Base-by-base conservation (phyloP, 129 eudicot genomes). In the Chrysanthemum lavandulifolium region DNA sequence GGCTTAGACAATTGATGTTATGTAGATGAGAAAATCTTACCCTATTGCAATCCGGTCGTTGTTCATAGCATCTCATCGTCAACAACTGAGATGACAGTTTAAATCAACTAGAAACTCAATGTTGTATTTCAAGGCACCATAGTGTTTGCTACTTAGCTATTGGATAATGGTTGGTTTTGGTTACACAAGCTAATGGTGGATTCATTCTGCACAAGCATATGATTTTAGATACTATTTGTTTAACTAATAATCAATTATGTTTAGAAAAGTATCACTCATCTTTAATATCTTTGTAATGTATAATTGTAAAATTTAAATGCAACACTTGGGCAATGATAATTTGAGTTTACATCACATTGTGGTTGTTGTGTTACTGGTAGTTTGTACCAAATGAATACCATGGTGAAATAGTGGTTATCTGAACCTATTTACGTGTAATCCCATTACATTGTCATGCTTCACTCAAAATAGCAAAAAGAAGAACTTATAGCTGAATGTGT, bases 11-110 rank as follows among this genome's bases (percentile, higher is more conserved):
- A 33, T 40, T 48, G 53, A 16, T 49, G 40, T 65, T 53, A 51
- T 67, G 75, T 86, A 91, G 97, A 91, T 91, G 98, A 96, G 96
- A 53, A 90, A 81, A 10, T 86, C 96, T 9, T 89, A 21, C 79
- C 89, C 94, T 33, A 82, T 92, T 51, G 72, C 96, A 16, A 89
- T 92, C 66, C 96, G 85, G 63, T 92, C 96, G 18, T 78, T 92
- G 57, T 89, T 96, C 36, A 86, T 85, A 76, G 97, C 97, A 13
- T 94, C 93, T 11, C 96, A 92, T 57, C 89, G 86, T 21, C 68
- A 76, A 74, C 96, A 80, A 80, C 16, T 76, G 68, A 79, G 80
- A 71, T 84, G 68, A 81, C 62, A 9, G 25, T 69, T 31, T 45
- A 33, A 36, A 58, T 47, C 53, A 5, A 21, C 48, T 40, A 33